Base-by-base conservation (phyloP, 1,284 basidiomycete species). In the Sporisorium sorghi region DNA sequence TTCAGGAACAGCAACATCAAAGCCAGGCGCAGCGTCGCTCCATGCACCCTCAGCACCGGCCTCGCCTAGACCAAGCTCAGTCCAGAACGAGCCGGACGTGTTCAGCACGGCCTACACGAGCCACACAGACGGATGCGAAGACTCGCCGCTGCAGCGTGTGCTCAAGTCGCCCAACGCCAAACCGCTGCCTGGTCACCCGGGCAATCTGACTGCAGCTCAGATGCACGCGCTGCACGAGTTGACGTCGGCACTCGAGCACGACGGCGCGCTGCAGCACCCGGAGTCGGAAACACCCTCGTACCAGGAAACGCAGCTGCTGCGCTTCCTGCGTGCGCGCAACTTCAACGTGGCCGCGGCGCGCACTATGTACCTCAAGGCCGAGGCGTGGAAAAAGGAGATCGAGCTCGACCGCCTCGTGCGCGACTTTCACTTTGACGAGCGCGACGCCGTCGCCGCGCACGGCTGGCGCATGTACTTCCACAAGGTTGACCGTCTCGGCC, bases 401-500 rank as follows among this genome's bases (percentile, higher is more conserved):
- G 49, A 73, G 2, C 58, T 84, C 15, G 77, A 78, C 48, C 53
- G 49, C 2, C 62, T 82, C 7, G 69, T 70, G 2, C 56, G 49
- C 12, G 71, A 78, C 6, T 83, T 78, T 37, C 24, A 57, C 14
- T 84, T 82, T 19, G 47, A 67, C 15, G 82, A 84, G 44, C 61
- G 76, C 32, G 79, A 81, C 12, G 48, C 51, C 4, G 80, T 84
- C 4, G 82, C 80, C 0, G 30, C 61, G 6, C 50, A 66, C 19
- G 82, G 82, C 15, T 84, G 82, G 82, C 67, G 76, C 46, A 84
- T 84, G 82, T 84, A 84, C 58, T 84, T 83, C 47, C 82, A 84
- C 77, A 76, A 77, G 42, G 73, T 65, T 11, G 82, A 84, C 60
- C 58, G 62, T 37, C 56, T 80, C 1, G 80, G 82, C 11, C 68